Percentiles rank a stretch among this genome's conserved stretches.
Evolutionary conservation across 2,329 filamentous ascomycete genomes (phyloP).

Genomic region (Xylaria sp.): DNA sequence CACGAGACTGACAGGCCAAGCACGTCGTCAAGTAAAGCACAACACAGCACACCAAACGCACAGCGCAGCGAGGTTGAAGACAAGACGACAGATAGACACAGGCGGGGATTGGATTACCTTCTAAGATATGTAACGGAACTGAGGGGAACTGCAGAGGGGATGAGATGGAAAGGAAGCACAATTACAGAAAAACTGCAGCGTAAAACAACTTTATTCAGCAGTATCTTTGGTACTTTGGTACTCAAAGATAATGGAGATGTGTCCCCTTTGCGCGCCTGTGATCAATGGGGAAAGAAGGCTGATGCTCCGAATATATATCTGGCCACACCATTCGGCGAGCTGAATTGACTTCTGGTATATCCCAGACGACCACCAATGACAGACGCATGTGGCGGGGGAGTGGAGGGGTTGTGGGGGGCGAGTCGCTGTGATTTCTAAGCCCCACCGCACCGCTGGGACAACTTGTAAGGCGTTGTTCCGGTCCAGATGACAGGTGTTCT

Average conservation of each 20-base stretch:
- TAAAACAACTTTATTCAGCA: slow-evolving; percentile 26
- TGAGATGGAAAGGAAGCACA: slow-evolving; percentile 8
- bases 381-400: slow-evolving; percentile 20
- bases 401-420: slow-evolving; percentile 23
- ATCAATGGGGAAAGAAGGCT: slow-evolving; percentile 36
- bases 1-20: background rate
- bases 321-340: slow-evolving; percentile 30
- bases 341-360: slow-evolving; percentile 29
- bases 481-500: slow-evolving; percentile 40
- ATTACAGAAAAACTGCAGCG: slow-evolving; percentile 5
- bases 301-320: slow-evolving; percentile 37
- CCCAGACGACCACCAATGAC: slow-evolving; percentile 26
- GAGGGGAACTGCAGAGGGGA: background rate
- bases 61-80: background rate
- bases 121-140: slow-evolving; percentile 19
- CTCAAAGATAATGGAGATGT: slow-evolving; percentile 29
- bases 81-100: background rate
- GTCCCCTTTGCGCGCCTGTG: slow-evolving; percentile 29
- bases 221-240: background rate
- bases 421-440: slow-evolving; percentile 24
- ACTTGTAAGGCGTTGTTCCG: slow-evolving; percentile 24
- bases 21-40: background rate
- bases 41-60: background rate
- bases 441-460: slow-evolving; percentile 14
- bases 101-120: slow-evolving; percentile 9